Base-by-base conservation (phyloP, 495 filamentous ascomycete genomes). In the Trichoderma reesei region DNA sequence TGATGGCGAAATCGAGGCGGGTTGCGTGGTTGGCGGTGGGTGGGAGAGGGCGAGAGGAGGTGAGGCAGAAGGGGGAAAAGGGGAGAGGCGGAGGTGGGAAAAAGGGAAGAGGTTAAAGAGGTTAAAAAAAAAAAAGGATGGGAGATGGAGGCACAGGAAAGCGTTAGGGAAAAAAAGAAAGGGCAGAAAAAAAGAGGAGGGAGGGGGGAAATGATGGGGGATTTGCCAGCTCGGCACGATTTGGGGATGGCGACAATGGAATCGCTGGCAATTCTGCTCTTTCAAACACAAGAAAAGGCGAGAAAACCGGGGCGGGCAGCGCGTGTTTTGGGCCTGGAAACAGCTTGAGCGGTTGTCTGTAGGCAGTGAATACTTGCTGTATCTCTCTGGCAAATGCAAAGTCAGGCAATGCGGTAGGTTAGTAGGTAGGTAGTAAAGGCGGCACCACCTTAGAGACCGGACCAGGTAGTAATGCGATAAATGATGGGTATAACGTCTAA, bases 1-100 rank as follows among this genome's bases (percentile, higher is more conserved):
- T 48, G 82, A 82, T 75, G 80, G 75, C 64, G 78, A 76, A 42
- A 2, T 8, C 34, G 7, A 5, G 41, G 10, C 13, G 41, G 31
- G 14, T 48, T 63, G 65, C 77, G 80, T 80, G 78, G 86, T 76
- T 74, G 72, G 26, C 26, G 26, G 26, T 26, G 26, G 26, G 26
- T 26, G 26, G 26, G 26, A 26, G 26, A 26, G 26, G 63, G 69
- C 64, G 67, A 63, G 69, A 68, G 71, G 74, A 74, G 69, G 72
- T 68, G 72, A 66, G 71, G 72, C 73, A 67, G 79, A 79, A 65
- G 72, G 18, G 59, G 82, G 66, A 85, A 86, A 68, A 70, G 72
- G 71, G 65, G 72, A 68, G 44, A 69, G 68, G 62, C 69, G 64
- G 76, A 71, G 65, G 64, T 48, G 68, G 68, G 68, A 62, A 69